Percentiles rank a stretch among this genome's conserved stretches.
These are phyloP conservation scores for Cyclotella choctawhatcheeana DNA, from an alignment of 108 stramenopile genomes.

Conservation along the genomic window DNA sequence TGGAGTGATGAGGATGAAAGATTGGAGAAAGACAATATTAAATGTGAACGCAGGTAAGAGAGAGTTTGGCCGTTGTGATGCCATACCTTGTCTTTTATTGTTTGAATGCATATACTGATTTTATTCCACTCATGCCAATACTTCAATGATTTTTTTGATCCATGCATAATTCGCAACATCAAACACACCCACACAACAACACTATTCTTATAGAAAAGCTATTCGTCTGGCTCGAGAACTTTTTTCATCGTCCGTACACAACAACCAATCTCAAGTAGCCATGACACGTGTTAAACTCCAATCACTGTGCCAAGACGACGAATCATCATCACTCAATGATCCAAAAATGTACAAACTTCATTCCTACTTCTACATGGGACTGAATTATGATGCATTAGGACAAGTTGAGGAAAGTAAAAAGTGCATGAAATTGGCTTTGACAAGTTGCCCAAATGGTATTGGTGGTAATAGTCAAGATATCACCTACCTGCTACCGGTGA, in stretches of 20 bases:
- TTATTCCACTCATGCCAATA: too few relatives aligned
- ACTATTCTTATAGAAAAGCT: constrained; percentile 63
- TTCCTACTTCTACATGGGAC: constrained; percentile 78
- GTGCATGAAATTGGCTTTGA: constrained; percentile 85
- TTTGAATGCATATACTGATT: too few relatives aligned
- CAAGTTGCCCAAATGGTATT: constrained; percentile 48
- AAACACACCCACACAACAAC: constrained; percentile 15
- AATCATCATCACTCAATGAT: constrained; percentile 32
- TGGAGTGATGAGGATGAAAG: constrained; percentile 16
- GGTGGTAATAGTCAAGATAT: constrained; percentile 73
- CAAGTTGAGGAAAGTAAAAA: constrained; percentile 63
- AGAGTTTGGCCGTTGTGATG: not conserved
- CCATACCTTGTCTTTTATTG: too few relatives aligned
- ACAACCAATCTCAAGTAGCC: constrained; percentile 48
- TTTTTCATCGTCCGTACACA: constrained; percentile 58
- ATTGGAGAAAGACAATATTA: constrained; percentile 32
- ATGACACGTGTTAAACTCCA: constrained; percentile 68
- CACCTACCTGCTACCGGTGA: constrained; percentile 66
- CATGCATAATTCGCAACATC: constrained; percentile 26
- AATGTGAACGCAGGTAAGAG: constrained; percentile 35
- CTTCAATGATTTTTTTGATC: not conserved
- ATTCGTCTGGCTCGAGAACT: constrained; percentile 68
- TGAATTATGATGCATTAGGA: constrained; percentile 80
- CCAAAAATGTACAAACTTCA: constrained; percentile 80
- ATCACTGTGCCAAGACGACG: constrained; percentile 51